Evolutionary conservation across 257 asterid genomes (phyloP).

Genomic region (Solanum chilense): DNA sequence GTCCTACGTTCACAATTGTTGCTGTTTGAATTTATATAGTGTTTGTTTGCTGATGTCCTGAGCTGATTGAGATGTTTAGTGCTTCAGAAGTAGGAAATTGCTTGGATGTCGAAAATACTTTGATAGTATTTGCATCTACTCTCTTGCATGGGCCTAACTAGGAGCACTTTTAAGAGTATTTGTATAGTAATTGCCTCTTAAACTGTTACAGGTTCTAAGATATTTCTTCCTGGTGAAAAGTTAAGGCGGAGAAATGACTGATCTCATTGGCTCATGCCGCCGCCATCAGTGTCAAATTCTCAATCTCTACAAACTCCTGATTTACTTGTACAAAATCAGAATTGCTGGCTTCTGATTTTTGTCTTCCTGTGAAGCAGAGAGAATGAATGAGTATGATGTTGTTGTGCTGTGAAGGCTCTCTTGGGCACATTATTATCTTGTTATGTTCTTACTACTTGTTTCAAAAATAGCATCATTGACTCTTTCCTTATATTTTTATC

Average conservation of each 20-base stretch:
- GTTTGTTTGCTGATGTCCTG: not conserved
- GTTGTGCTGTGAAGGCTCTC: not conserved
- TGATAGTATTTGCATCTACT: not conserved
- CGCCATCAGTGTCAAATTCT: conserved; percentile 24
- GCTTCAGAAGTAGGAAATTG: not conserved
- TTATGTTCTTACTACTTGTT: not conserved
- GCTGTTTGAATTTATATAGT: not conserved
- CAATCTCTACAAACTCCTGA: conserved; percentile 17
- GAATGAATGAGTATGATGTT: too few relatives aligned
- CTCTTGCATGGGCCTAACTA: not conserved
- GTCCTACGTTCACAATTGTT: not conserved
- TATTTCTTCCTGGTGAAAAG: conserved; percentile 16
- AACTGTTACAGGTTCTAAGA: not conserved
- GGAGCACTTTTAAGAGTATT: not conserved
- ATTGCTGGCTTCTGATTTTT: not conserved
- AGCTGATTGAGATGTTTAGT: not conserved
- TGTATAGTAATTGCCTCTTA: not conserved
- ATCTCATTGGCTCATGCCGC: conserved; percentile 53
- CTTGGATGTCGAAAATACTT: too few relatives aligned
- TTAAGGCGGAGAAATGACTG: conserved; percentile 54
- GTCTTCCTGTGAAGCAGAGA: not conserved
- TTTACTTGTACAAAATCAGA: conserved; percentile 18
- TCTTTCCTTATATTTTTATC: not conserved
- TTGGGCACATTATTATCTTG: not conserved
- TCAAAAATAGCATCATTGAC: not conserved